Conservation (phyloP, 2,329 filamentous ascomycete genomes). For the Phaeosphaeriaceae sp. region DNA sequence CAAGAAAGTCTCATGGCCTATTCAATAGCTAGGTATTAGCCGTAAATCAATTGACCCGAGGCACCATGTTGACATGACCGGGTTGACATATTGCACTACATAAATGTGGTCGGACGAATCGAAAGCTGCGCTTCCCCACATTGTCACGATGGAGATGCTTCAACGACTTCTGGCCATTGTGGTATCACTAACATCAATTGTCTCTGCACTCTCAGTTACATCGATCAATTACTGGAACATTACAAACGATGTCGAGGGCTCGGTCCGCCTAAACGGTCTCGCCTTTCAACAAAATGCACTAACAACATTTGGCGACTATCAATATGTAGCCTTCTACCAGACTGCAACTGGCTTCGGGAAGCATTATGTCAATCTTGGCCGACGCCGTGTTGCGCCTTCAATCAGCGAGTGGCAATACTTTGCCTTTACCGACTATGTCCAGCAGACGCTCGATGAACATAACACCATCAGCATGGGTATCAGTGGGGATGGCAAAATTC, state of each 20-base stretch:
- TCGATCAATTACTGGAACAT: conserved; percentile 39
- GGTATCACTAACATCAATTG: conserved; percentile 18
- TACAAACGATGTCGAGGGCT: conserved; percentile 42
- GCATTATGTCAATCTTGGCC: conserved; percentile 54
- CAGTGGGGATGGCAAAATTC: conserved; percentile 60
- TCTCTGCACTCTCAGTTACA: conserved; percentile 31
- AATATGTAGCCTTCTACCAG: conserved; percentile 58
- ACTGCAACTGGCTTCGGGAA: conserved; percentile 40
- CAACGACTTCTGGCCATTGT: conserved; percentile 11
- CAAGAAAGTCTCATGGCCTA: no score
- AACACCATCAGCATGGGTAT: conserved; percentile 62
- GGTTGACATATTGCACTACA: conserved; percentile 1
- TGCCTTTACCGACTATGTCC: conserved; percentile 58
- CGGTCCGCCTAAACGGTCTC: conserved; percentile 54
- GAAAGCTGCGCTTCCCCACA: not conserved
- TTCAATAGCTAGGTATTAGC: not conserved
- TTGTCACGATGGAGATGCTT: conserved; percentile 24
- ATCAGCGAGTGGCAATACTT: conserved; percentile 53
- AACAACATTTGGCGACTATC: conserved; percentile 56
- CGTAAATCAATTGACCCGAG: conserved; percentile 5
- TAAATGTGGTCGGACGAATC: not conserved
- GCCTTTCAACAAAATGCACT: conserved; percentile 59
- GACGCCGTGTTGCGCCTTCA: conserved; percentile 51
- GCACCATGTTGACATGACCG: not conserved
- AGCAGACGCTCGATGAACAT: conserved; percentile 59